Evolutionary conservation across 148 eudicot genomes (phyloP), one percentile per base, ranked within the genome.

Genomic region (Camellia japonica): DNA sequence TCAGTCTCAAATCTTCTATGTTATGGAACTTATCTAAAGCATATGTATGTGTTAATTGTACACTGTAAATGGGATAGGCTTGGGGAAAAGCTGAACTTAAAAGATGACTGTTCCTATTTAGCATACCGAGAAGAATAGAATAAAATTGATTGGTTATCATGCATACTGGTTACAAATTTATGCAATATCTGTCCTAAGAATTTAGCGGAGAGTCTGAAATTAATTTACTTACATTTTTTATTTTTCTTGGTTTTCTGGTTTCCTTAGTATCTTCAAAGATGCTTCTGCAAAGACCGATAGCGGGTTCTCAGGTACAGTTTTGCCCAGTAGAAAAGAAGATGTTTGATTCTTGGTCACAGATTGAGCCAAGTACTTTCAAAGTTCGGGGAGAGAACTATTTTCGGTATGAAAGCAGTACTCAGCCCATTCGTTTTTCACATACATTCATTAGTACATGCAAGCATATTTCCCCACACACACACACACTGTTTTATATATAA

Each of bases 251-350:
- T 67, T 41, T 44, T 71, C 19, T 79, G 42, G 54, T 56, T 46
- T 75, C 30, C 7, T 7, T 81, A 96, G 99, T 92, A 84, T 94
- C 94, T n/a, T 89, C 97, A 58, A 96, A 94, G 94, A 78, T 83
- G 78, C 88, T 90, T 73, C 83, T 96, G 72, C 93, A 84, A 80
- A 93, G 94, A 85, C 99, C 99, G 56, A 78, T 88, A 77, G 99
- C 99, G 65, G 99, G 99, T 77, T 85, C 92, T 81, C 98, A 96
- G 89, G 98, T 96, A 65, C 95, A 94, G 30, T 88, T 90, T 78
- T 92, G 92, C 75, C 97, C 91, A 59, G 14, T 91, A 70, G 98
- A 94, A 42, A 94, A 96, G 91, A 89, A 84, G 82, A 80, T 92
- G 49, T 86, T 91, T 70, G 94, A 96, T 81, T 92, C 92, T 79